Base-by-base conservation (phyloP, 2,329 filamentous ascomycete species). In the Dothideomycetes sp. region DNA sequence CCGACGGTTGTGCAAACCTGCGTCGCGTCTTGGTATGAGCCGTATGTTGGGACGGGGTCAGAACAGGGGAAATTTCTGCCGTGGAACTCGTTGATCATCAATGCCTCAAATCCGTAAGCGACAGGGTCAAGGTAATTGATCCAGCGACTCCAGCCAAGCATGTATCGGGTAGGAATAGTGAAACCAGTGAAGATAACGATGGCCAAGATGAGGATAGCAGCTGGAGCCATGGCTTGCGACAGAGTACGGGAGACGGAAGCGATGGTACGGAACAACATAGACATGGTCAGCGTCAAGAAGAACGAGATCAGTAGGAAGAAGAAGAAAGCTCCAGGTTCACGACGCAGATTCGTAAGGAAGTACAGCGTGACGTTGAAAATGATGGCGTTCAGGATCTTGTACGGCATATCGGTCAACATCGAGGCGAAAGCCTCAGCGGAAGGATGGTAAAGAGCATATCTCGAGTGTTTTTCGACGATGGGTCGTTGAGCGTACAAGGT, bases 181-280 rank as follows among this genome's bases (percentile, higher is more conserved):
- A 32, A 80, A 77, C 0, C 66, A 0, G 79, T 81, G 51, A 78
- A 84, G 17, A 84, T 75, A 31, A 82, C 67, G 8, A 82, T 68
- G 1, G 64, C 68, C 2, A 76, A 53, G 2, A 76, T 65, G 23
- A 75, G 54, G 3, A 75, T 61, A 37, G 70, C 69, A 6, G 70
- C 67, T 24, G 73, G 63, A 2, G 69, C 64, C 61, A 83, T 74
- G 2, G 81, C 80, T 27, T 78, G 73, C 16, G 80, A 74, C 1
- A 84, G 63, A 0, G 73, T 74, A 17, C 70, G 69, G 11, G 76
- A 79, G 16, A 73, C 55, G 0, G 76, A 70, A 0, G 74, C 76
- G 16, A 81, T 64, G 9, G 70, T 71, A 10, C 78, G 66, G 76
- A 74, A 27, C 73, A 45, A 22, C 3, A 32, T 33, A 9, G 30